A percentile compares a stretch with the other conserved stretches of the same genome.
phyloP scores from a whole-genome alignment of 495 filamentous ascomycete genomes.

The Durotheca rogersii region DNA sequence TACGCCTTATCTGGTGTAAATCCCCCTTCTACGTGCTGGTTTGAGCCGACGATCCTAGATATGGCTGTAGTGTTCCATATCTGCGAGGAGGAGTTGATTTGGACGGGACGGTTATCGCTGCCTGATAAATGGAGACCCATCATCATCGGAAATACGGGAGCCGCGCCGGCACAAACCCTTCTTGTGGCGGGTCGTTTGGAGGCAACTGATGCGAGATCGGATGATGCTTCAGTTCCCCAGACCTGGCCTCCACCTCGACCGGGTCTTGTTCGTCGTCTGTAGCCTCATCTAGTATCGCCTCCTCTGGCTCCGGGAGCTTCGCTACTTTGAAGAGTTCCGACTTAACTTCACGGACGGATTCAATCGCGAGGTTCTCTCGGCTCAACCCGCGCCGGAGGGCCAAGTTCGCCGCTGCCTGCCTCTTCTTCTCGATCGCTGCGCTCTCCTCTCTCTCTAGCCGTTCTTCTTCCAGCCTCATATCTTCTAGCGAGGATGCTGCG shows the following conservation, averaged over 20 bases:
- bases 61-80: no score
- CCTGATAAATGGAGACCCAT: no score
- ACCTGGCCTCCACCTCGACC: constrained; percentile 1
- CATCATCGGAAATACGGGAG: constrained; percentile 32
- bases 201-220: neutral
- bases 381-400: constrained; percentile 69
- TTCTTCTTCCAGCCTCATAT: constrained; percentile 78
- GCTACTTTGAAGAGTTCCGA: constrained; percentile 32
- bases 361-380: constrained; percentile 34
- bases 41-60: no score
- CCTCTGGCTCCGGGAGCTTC: constrained; percentile 25
- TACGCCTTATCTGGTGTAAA: no score
- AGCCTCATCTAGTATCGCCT: constrained; percentile 26
- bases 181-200: constrained; percentile 7
- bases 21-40: no score
- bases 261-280: constrained; percentile 23
- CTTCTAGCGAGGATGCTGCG: constrained; percentile 60
- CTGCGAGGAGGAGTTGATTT: no score
- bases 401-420: constrained; percentile 69
- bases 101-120: no score
- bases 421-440: constrained; percentile 64
- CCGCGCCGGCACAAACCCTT: constrained; percentile 34
- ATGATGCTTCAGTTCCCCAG: constrained; percentile 10
- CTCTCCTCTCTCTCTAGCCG: constrained; percentile 67
- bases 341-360: constrained; percentile 33